A percentile compares a stretch with the other conserved stretches of the same genome.
These are phyloP conservation scores for Phoenix roebelenii DNA, from an alignment of 176 grass and related monocot genomes.

Conservation along the genomic window DNA sequence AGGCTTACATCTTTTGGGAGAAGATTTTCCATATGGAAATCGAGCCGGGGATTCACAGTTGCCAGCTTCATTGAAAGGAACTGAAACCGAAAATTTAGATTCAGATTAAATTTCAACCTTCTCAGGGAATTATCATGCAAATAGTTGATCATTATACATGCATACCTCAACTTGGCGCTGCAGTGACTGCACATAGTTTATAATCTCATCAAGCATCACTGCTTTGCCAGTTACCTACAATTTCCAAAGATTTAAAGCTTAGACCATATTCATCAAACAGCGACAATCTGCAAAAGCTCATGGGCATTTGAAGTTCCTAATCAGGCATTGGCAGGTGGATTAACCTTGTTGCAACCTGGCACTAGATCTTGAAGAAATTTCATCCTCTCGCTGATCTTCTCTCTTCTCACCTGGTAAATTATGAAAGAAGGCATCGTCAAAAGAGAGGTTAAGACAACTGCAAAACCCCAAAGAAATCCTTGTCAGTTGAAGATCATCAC, in stretches of 20 bases:
- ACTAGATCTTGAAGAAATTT: conserved; percentile 79
- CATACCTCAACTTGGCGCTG: conserved; percentile 69
- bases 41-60: conserved; percentile 33
- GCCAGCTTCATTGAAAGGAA: conserved; percentile 72
- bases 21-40: conserved; percentile 30
- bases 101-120: conserved; percentile 12
- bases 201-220: conserved; percentile 74
- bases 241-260: not conserved
- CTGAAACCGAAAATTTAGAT: conserved; percentile 12
- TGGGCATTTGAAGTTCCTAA: not conserved
- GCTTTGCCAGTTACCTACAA: conserved; percentile 59
- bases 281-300: too few relatives aligned
- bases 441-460: too few relatives aligned
- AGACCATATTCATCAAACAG: too few relatives aligned
- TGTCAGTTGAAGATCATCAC: too few relatives aligned
- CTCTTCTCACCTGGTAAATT: conserved; percentile 59
- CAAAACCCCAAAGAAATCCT: too few relatives aligned
- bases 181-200: conserved; percentile 70
- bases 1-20: conserved; percentile 35
- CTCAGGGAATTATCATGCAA: not conserved
- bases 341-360: conserved; percentile 78
- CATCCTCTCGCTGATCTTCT: conserved; percentile 82
- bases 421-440: conserved; percentile 1
- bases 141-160: not conserved
- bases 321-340: not conserved